Evolutionary conservation across 2,329 filamentous ascomycete genomes (phyloP), one percentile per base, ranked within the genome.

Genomic region (Fusarium pilosicola): DNA sequence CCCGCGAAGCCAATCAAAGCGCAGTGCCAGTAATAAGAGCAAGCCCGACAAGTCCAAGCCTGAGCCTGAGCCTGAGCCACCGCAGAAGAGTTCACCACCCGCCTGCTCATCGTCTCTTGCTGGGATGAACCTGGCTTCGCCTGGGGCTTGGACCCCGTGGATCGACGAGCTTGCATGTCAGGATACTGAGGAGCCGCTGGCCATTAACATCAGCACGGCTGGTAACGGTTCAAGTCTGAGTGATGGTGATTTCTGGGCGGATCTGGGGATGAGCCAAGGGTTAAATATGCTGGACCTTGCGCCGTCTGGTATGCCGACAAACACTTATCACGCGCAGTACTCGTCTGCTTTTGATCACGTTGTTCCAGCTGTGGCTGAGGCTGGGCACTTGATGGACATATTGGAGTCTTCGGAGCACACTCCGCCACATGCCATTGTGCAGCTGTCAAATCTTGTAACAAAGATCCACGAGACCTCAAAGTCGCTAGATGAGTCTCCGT

Each of bases 401-500:
- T 52, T n/a, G 17, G 48, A 24, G n/a, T 14, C 48, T 1, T 36
- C n/a, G 48, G 48, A 26, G n/a, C 30, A 26, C 9, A 10, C n/a
- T 52, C 12, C n/a, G 17, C 48, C 48, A 36, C 48, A 52, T 2
- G 48, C 48, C 8, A 52, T 52, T 24, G 28, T 52, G 48, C 48
- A 52, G 3, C n/a, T 52, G 4, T 52, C 48, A 0, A 52, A 0
- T 36, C 48, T 52, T 20, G 28, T 52, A 5, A 52, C 30, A 14
- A 52, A 52, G 30, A 24, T 52, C 30, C 30, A 52, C 48, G 48
- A 52, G 48, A 52, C 30, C 17, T 52, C 48, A 10, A 36, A 34
- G 3, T 20, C 30, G 0, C 30, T 52, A 0, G n/a, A 52, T 1
- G 48, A 52, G 12, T 24, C 4, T 2, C 30, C n/a, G 12, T 52